Percentiles rank a stretch among this genome's conserved stretches.
Conservation (phyloP, 306 rosid genomes). For the Luffa acutangula region DNA sequence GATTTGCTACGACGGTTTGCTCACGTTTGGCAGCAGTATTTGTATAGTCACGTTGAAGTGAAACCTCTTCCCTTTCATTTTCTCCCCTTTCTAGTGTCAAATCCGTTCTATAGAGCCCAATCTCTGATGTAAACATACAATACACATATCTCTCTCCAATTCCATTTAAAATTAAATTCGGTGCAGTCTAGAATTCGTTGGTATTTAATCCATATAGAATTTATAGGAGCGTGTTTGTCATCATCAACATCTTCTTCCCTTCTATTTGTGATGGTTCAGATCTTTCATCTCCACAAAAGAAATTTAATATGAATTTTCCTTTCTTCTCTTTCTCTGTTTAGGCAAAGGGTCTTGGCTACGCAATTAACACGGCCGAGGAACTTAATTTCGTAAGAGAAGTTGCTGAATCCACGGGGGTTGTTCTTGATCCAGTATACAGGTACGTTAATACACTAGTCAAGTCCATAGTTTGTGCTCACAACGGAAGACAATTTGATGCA, state of each 20-base stretch:
- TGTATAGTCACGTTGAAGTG: neutral
- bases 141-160: neutral
- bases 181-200: too few species aligned
- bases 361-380: slow-evolving; percentile 78
- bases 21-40: neutral
- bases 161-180: neutral
- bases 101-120: neutral
- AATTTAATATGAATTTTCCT: neutral
- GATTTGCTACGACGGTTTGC: neutral
- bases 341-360: slow-evolving; percentile 96
- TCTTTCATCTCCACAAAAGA: neutral
- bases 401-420: slow-evolving; percentile 70
- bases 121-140: neutral
- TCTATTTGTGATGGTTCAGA: neutral
- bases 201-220: neutral
- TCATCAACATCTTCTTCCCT: neutral
- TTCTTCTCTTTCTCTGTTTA: slow-evolving; percentile 16
- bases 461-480: neutral
- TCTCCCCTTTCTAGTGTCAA: neutral
- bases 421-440: slow-evolving; percentile 97
- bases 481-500: neutral
- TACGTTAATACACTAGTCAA: slow-evolving; percentile 7
- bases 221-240: neutral
- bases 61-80: neutral
- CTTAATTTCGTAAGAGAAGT: slow-evolving; percentile 62